A percentile compares a stretch with the other conserved stretches of the same genome.
Evolutionary conservation across 805 yeast species (phyloP).

Genomic region (Hanseniaspora guilliermondii): DNA sequence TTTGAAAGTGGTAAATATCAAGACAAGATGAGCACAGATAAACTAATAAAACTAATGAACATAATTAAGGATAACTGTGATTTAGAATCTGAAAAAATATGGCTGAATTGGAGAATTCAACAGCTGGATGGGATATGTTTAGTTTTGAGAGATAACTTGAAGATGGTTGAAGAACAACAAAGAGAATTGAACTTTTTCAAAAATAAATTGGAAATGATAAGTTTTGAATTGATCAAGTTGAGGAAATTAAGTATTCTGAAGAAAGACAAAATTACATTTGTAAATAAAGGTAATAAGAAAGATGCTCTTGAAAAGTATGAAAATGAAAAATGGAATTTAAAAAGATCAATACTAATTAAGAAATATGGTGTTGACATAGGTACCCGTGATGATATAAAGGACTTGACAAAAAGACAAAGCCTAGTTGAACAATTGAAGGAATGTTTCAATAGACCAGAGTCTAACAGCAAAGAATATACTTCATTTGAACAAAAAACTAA

Average conservation of each 20-base stretch:
- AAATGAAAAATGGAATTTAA: constrained; percentile 8
- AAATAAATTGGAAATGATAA: constrained; percentile 15
- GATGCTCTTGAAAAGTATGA: neutral
- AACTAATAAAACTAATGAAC: neutral
- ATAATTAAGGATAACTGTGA: constrained; percentile 40
- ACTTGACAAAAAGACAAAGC: neutral
- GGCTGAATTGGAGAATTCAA: constrained; percentile 54
- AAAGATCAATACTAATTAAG: neutral
- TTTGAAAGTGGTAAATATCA: neutral
- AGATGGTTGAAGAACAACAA: constrained; percentile 21
- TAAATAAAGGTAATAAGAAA: neutral
- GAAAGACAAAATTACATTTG: neutral
- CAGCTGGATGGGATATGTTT: constrained; percentile 35
- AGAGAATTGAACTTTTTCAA: constrained; percentile 17
- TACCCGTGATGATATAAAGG: neutral
- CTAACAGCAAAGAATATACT: neutral
- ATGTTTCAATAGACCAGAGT: neutral
- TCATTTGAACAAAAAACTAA: no score
- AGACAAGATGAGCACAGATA: neutral
- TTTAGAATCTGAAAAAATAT: constrained; percentile 40
- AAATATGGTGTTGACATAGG: constrained; percentile 14
- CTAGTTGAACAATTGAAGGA: neutral
- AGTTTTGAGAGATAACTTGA: constrained; percentile 23
- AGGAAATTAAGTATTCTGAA: constrained; percentile 16
- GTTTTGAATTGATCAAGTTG: constrained; percentile 19